phyloP scores from a whole-genome alignment of 805 yeast species.

The Tetrapisispora namnaoensis region DNA sequence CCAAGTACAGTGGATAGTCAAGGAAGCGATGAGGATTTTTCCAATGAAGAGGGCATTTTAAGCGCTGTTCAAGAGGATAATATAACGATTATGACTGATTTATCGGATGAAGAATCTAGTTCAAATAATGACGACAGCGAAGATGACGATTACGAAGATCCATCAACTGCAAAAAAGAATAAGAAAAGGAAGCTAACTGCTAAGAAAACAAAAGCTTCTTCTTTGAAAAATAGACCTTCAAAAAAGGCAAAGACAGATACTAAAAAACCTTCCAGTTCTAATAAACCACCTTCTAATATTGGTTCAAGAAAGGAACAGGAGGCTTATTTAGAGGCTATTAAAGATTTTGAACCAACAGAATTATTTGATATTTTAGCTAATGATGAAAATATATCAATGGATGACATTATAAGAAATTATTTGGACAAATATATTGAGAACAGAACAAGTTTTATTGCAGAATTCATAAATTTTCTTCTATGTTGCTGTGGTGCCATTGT shows the following conservation, averaged over 20 bases:
- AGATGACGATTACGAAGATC: slow-evolving; percentile 22
- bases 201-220: background rate
- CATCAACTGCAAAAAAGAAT: slow-evolving; percentile 5
- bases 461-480: slow-evolving; percentile 57
- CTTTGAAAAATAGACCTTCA: background rate
- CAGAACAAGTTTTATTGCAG: slow-evolving; percentile 43
- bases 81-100: slow-evolving; percentile 3
- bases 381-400: slow-evolving; percentile 39
- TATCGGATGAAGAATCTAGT: slow-evolving; percentile 2
- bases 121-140: slow-evolving; percentile 11
- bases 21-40: background rate
- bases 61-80: slow-evolving; percentile 10
- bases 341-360: slow-evolving; percentile 38
- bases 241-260: slow-evolving; percentile 7
- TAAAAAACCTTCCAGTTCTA: background rate
- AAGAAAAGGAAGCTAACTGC: slow-evolving; percentile 9
- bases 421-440: slow-evolving; percentile 40
- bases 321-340: slow-evolving; percentile 30
- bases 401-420: slow-evolving; percentile 49
- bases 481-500: slow-evolving; percentile 64
- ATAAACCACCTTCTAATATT: slow-evolving; percentile 1
- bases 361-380: slow-evolving; percentile 43
- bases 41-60: slow-evolving; percentile 5
- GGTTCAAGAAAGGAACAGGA: slow-evolving; percentile 20
- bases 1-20: slow-evolving; percentile 6